Evolutionary conservation across 257 asterid genomes (phyloP), one percentile per base, ranked within the genome.

Genomic region (Fraxinus excelsior): DNA sequence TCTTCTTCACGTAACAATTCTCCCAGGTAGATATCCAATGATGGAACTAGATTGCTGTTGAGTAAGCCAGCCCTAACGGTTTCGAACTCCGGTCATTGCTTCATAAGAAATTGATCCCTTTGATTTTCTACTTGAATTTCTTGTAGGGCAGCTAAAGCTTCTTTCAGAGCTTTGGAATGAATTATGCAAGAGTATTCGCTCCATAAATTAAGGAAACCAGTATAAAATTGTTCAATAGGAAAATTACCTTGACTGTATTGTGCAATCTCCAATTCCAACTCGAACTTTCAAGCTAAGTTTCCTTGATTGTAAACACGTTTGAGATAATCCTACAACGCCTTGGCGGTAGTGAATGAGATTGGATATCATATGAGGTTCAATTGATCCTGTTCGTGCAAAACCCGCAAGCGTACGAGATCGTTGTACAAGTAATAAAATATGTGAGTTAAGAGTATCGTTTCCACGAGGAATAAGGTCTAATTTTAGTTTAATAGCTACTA

Each of bases 51-150:
- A 38, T 44, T 5, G 19, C n/a, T 1, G 12, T 78, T 71, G 3
- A 56, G 23, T 13, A 78, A 62, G 2, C 72, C 66, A 56, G 51
- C 65, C 9, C 64, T 14, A 3, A 10, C 25, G 18, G 4, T 25
- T 12, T 71, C 66, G 26, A 71, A 66, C 6, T 75, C 25, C 7
- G 25, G 72, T 21, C 46, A 31, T 0, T 71, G n/a, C 29, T 78
- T 78, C 44, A 78, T 78, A 0, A 77, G 11, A 70, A 77, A 77
- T 13, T 69, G 70, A 18, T 51, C 80, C 0, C 66, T 34, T 32
- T 5, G 11, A 51, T 56, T 70, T 1, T 34, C 71, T 18, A 7
- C 23, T 51, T 77, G 76, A 16, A 69, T 58, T 2, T 2, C 56
- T 21, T 77, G 46, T 6, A 77, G 65, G 11, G 29, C 0, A 1